Evolutionary conservation across 352 stramenopile species (phyloP), one percentile per base, ranked within the genome.

Genomic region (Phytophthora hibernalis): DNA sequence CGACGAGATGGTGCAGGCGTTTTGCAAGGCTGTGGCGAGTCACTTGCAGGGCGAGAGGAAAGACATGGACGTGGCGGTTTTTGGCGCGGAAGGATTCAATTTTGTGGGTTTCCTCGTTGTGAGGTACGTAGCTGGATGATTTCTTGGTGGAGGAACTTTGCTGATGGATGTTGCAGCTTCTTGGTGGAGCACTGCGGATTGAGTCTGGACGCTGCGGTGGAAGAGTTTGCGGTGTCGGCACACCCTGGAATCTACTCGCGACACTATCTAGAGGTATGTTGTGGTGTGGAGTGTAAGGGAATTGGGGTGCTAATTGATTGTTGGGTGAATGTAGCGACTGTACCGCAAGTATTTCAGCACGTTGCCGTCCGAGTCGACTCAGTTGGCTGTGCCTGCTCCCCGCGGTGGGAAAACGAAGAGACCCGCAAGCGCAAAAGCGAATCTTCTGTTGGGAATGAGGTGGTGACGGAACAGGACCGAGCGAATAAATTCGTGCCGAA

Each of bases 331-430:
- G 16, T 50, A 91, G 76, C 68, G 68, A 59, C 56, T 96, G 45
- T 96, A 94, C 24, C 79, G 84, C 31, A 94, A 91, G 68, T 96
- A 95, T 55, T 92, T 83, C 43, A 81, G 68, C 9, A 93, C 84
- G 13, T 65, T 96, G 13, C 65, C 80, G 42, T 85, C 84, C 21
- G 68, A 80, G 20, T 66, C 77, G 8, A 73, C 72, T 53, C 72
- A 74, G 9, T 33, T 96, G 22, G 57, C 74, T 24, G 80, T 79
- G 48, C 80, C 86, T 22, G 55, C 75, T 7, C 67, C 83, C 88
- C 88, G 0, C 82, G 83, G 50, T 96, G 88, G 88, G 83, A 91
- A 47, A 71, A 67, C 15, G 68, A 76, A n/a, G 58, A 75, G 45
- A 55, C 49, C 2, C 63, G 62, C n/a, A 89, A 87, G 20, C 72